phyloP scores from a whole-genome alignment of 345 rosid genomes.

The Brassica nigra region DNA sequence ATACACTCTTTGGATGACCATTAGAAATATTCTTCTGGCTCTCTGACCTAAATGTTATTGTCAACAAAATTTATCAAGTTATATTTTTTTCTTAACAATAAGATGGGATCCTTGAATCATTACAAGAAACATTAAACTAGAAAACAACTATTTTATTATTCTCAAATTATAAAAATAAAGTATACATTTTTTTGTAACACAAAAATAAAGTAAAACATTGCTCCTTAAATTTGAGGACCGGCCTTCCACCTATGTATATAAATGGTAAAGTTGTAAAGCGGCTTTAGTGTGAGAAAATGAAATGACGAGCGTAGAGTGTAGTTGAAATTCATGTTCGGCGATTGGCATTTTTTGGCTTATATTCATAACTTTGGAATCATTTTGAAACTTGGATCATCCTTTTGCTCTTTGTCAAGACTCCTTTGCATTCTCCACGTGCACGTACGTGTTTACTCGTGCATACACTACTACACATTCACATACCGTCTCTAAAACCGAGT shows the following conservation, averaged over 20 bases:
- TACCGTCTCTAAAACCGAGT: not conserved
- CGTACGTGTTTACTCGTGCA: conserved; percentile 19
- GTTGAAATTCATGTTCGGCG: conserved; percentile 32
- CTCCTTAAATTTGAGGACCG: not conserved
- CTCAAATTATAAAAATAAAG: not conserved
- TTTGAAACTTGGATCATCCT: conserved; percentile 31
- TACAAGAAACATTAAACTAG: too few relatives aligned
- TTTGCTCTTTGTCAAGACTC: conserved; percentile 25
- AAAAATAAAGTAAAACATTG: too few relatives aligned
- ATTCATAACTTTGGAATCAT: conserved; percentile 36
- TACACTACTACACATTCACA: not conserved
- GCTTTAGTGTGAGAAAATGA: conserved; percentile 39
- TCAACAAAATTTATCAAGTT: not conserved
- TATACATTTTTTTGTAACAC: too few relatives aligned
- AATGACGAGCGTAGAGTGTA: conserved; percentile 24
- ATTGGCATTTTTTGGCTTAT: conserved; percentile 33
- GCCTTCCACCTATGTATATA: conserved; percentile 7
- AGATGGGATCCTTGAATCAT: not conserved
- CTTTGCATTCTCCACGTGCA: conserved; percentile 30
- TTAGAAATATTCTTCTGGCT: not conserved
- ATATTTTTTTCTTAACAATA: not conserved
- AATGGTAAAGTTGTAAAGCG: conserved; percentile 27
- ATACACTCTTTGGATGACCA: not conserved
- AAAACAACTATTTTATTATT: not conserved
- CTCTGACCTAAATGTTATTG: not conserved